Conservation (phyloP, 306 rosid genomes). For the Astragalus membranaceus region DNA sequence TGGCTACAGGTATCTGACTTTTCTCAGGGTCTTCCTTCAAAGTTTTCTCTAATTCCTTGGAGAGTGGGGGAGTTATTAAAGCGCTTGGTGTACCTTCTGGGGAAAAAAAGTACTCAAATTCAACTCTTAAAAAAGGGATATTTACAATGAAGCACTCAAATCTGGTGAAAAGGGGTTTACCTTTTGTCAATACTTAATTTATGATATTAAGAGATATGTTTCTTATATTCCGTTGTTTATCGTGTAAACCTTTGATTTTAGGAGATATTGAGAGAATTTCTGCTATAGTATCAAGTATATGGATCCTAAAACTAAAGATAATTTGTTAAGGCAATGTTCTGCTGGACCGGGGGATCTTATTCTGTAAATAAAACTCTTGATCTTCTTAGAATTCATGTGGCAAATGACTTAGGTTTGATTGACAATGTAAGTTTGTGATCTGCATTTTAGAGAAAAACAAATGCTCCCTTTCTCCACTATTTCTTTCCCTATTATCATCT, state of each 20-base stretch:
- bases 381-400: conserved; percentile 65
- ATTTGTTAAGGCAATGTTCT: too few relatives aligned
- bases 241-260: conserved; percentile 17
- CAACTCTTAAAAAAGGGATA: conserved; percentile 84
- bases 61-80: conserved; percentile 65
- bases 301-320: too few relatives aligned
- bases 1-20: too few relatives aligned
- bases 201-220: neutral
- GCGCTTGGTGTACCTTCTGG: conserved; percentile 74
- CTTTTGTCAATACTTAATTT: conserved; percentile 40
- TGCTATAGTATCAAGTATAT: too few relatives aligned
- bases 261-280: too few relatives aligned
- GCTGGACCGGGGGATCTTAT: conserved; percentile 65
- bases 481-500: too few relatives aligned
- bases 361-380: conserved; percentile 78
- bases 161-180: conserved; percentile 94
- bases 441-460: too few relatives aligned
- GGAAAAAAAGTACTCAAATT: conserved; percentile 71
- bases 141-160: conserved; percentile 61
- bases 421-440: too few relatives aligned
- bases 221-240: conserved; percentile 9
- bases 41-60: conserved; percentile 78
- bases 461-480: too few relatives aligned
- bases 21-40: conserved; percentile 69
- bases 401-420: conserved; percentile 62